A percentile compares a stretch with the other conserved stretches of the same genome.
phyloP scores from a whole-genome alignment of 2,329 filamentous ascomycete species.

The Xylariaceae sp. region DNA sequence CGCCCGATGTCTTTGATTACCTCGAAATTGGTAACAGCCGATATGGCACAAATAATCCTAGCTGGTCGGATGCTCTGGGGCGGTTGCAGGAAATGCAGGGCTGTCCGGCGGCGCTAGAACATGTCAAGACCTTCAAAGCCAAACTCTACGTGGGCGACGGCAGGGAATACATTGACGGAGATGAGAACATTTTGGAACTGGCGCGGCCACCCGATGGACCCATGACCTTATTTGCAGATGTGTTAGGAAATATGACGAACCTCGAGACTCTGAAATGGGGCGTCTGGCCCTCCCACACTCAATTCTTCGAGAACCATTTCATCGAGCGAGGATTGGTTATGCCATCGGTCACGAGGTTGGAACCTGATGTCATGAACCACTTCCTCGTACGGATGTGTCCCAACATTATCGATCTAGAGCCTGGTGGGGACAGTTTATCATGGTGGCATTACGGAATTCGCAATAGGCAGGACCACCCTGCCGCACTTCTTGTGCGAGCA shows the following conservation, averaged over 20 bases:
- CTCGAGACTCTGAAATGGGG: conserved; percentile 18
- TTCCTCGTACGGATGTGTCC: conserved; percentile 18
- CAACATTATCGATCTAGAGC: conserved; percentile 8
- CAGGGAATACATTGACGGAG: not conserved
- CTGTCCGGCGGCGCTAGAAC: conserved; percentile 14
- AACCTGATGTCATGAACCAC: not conserved
- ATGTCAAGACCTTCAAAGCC: conserved; percentile 12
- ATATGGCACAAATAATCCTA: not conserved
- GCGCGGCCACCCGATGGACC: conserved; percentile 1
- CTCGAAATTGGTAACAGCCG: conserved; percentile 8
- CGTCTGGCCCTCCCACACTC: not conserved
- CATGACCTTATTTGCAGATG: too few species aligned
- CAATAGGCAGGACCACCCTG: too few species aligned
- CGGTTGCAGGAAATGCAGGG: conserved; percentile 1
- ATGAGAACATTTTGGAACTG: not conserved
- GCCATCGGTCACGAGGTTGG: conserved; percentile 11
- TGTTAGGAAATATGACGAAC: conserved; percentile 21
- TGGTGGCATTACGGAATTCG: too few species aligned
- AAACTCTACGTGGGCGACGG: not conserved
- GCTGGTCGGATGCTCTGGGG: conserved; percentile 8
- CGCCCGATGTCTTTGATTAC: conserved; percentile 16
- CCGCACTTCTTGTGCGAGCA: conserved; percentile 10
- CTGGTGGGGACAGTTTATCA: too few species aligned
- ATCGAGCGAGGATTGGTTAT: conserved; percentile 1
- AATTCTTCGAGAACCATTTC: conserved; percentile 7